Evolutionary conservation across 768 basidiomycete species (phyloP), one percentile per base, ranked within the genome.

Genomic region (Naganishia kalamii): DNA sequence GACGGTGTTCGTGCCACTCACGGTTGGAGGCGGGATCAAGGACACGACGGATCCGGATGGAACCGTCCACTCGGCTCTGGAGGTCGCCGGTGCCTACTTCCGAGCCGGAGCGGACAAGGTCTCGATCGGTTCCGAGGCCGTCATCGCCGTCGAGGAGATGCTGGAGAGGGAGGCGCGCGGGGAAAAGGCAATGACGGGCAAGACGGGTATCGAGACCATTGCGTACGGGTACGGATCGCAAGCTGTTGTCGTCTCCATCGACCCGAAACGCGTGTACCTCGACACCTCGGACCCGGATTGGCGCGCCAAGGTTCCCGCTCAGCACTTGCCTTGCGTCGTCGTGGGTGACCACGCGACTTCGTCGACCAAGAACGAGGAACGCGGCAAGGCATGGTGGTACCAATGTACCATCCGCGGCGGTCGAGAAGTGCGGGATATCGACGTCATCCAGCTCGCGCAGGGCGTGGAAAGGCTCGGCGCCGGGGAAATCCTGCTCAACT

Each of bases 41-140:
- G 92, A 96, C 78, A 87, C 87, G 21, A 81, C 89, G 72, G 96
- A 99, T 75, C 96, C 96, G 0, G 96, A 99, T 77, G 93, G 92
- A 37, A 94, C 92, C 5, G 81, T 80, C 65, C 88, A 85, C 67
- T 82, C 85, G 30, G 96, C 96, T 15, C 83, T 96, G 64, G 93
- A 98, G 77, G 96, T 98, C 51, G 96, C 96, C 3, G 88, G 90
- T 10, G 85, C 87, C 15, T 99, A 99, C 80, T 99, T 99, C 80
- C 87, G 96, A 33, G 91, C 89, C 4, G 96, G 96, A 4, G 96
- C 96, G 10, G 96, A 99, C 81, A 99, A 99, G 80, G 93, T 99
- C 51, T 92, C 90, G 75, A 92, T 99, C 76, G 94, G 94, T 19
- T 89, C 88, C 30, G 96, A 99, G 71, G 94, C 96, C 0, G 96